A percentile compares a stretch with the other conserved stretches of the same genome.
phyloP scores from a whole-genome alignment of 257 asterid genomes.

The Coffea canephora region DNA sequence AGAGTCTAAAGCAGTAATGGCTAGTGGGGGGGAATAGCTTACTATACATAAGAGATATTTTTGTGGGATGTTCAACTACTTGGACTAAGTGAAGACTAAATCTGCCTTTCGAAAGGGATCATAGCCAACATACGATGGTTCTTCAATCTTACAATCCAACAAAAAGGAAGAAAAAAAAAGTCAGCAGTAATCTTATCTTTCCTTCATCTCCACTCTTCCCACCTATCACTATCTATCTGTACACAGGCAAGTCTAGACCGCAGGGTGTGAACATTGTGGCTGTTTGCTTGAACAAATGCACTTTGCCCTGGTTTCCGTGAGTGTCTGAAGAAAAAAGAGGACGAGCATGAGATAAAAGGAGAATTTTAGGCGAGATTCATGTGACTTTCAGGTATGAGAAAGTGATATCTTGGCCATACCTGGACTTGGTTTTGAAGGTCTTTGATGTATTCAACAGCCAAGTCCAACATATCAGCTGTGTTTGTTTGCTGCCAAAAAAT shows the following conservation, averaged over 20 bases:
- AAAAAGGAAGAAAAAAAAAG: neutral
- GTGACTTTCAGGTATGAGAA: constrained; percentile 20
- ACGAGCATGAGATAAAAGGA: constrained; percentile 6
- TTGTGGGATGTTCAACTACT: constrained; percentile 7
- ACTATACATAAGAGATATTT: neutral
- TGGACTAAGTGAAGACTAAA: neutral
- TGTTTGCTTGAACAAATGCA: constrained; percentile 47
- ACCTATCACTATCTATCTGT: constrained; percentile 22
- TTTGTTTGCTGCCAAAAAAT: constrained; percentile 64
- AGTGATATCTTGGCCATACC: constrained; percentile 37
- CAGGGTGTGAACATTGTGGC: neutral
- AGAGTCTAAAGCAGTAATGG: no score
- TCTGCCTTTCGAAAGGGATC: neutral
- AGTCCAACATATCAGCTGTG: constrained; percentile 88
- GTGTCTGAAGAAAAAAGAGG: constrained; percentile 42
- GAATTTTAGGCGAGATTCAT: constrained; percentile 32
- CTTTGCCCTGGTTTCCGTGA: constrained; percentile 57
- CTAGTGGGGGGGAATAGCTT: neutral
- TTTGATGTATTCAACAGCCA: constrained; percentile 86
- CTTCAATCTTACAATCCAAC: neutral
- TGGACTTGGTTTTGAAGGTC: constrained; percentile 69
- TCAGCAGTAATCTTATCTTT: neutral
- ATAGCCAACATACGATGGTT: neutral
- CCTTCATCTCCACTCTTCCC: neutral
- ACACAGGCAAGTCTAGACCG: constrained; percentile 12